A percentile compares a stretch with the other conserved stretches of the same genome.
Evolutionary conservation across 352 stramenopile genomes (phyloP).

Genomic region (Pythium aquatile): DNA sequence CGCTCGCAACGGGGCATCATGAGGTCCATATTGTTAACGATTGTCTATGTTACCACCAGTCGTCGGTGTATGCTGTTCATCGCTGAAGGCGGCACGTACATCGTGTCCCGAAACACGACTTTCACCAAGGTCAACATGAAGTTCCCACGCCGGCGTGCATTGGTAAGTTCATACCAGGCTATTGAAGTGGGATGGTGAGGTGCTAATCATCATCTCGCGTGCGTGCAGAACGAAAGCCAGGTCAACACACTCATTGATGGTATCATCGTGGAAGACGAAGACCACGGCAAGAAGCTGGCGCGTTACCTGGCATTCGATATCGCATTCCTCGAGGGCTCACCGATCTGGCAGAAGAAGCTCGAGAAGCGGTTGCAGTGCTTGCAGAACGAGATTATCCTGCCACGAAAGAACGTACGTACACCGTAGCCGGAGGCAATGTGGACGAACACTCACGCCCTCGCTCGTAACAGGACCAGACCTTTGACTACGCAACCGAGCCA

Average conservation of each 20-base stretch:
- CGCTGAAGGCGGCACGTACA: slow-evolving; percentile 62
- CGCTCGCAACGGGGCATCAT: slow-evolving; percentile 3
- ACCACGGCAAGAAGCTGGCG: slow-evolving; percentile 68
- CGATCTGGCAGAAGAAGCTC: slow-evolving; percentile 86
- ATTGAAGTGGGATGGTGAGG: background rate
- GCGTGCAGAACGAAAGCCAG: slow-evolving; percentile 57
- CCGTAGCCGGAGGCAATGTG: background rate
- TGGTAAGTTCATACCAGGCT: slow-evolving; percentile 30
- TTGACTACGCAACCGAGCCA: slow-evolving; percentile 76
- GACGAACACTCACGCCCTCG: background rate
- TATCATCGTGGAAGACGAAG: slow-evolving; percentile 84
- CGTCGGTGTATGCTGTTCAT: slow-evolving; percentile 80
- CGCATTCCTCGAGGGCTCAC: slow-evolving; percentile 70
- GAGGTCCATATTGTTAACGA: background rate
- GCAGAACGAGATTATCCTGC: slow-evolving; percentile 88
- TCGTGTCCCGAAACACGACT: slow-evolving; percentile 79
- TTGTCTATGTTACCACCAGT: slow-evolving; percentile 28
- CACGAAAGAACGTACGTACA: slow-evolving; percentile 73
- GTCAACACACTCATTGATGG: slow-evolving; percentile 84
- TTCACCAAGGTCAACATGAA: slow-evolving; percentile 90
- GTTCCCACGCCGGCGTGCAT: slow-evolving; percentile 70
- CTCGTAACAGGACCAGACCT: slow-evolving; percentile 53
- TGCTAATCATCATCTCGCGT: background rate
- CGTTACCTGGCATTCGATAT: slow-evolving; percentile 86
- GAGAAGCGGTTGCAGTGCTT: slow-evolving; percentile 86